Base-by-base conservation (phyloP, 1,284 basidiomycete species). In the Rhodofomes roseus region DNA sequence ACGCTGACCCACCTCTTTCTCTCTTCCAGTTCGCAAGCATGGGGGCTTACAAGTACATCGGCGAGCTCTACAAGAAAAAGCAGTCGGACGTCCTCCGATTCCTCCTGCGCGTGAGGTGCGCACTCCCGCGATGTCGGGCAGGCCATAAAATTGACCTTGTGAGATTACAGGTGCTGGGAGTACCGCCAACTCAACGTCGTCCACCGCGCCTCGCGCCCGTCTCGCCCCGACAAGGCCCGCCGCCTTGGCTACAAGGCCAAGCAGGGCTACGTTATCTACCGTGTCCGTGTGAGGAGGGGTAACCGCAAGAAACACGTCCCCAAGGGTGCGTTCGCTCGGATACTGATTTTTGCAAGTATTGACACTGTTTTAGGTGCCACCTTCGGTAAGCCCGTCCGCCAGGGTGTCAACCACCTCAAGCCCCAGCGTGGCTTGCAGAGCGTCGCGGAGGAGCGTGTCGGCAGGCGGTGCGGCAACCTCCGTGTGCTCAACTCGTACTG, bases 361-460 rank as follows among this genome's bases (percentile, higher is more conserved):
- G 39, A 57, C 57, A 58, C 37, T 12, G n/a, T 12, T 41, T 29
- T 57, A 91, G 90, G 90, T 85, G 96, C 96, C 62, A 99, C 96
- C 71, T 98, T 89, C 79, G 97, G 97, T 78, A 99, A 99, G 81
- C 97, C 97, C 76, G 96, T 98, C 68, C 92, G 92, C 76, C 97
- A 99, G 84, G 97, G 97, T 92, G 92, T 99, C 74, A 98, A 96
- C 86, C 96, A 99, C 77, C 87, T 99, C 80, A 99, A 99, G 83
- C 95, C 86, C 85, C 95, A 98, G 80, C 90, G 96, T 68, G 89
- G 95, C 64, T 83, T 98, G 72, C 88, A 93, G 76, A 90, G 92
- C 70, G 92, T 91, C 60, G 97, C 97, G 59, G 97, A 99, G 83
- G 97, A 99, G 85, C 93, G 97, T 77, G 95, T 99, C 66, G 97